Evolutionary conservation across 2,329 filamentous ascomycete species (phyloP), one percentile per base, ranked within the genome.

Genomic region (Hypoxylon sp.): DNA sequence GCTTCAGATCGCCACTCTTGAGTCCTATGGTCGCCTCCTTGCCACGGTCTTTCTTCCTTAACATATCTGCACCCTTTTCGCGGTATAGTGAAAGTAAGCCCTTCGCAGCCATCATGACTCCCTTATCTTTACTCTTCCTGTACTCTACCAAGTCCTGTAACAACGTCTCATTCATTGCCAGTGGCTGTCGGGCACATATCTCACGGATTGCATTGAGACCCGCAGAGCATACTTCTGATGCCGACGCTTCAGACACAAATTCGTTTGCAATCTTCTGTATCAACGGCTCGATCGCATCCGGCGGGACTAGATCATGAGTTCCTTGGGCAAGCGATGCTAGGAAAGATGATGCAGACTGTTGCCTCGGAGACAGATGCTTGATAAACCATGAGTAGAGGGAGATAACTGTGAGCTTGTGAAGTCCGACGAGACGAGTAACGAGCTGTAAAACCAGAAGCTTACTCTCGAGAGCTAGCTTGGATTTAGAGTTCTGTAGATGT

Each of bases 101-200:
- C 79, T 96, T 95, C 13, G 95, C 94, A 6, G 96, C 96, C 96
- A 99, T 98, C 88, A 97, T 94, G n/a, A 96, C 93, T 65, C 95
- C 94, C 84, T 98, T 99, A 77, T 99, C 96, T 78, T 99, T 99
- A 77, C 93, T 97, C 84, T 97, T 97, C 67, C 93, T 89, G 81
- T 99, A 98, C 83, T 96, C 92, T 9, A 98, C 94, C 57, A 99
- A 82, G 83, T 99, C 96, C 79, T 99, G 95, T 30, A 99, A 82
- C n/a, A 99, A 82, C 0, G 94, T 97, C 71, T 98, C 94, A 56
- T 90, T 94, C 92, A 99, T 98, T 5, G 94, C 94, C n/a, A 98
- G 83, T 1, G 96, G 95, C 76, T 99, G 96, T 70, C 96, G 88
- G 2, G 90, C 91, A 79, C 95, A 98, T 25, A 99, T 93, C 77